These are phyloP conservation scores for Penicillium antarcticum DNA, from an alignment of 495 filamentous ascomycete genomes.

Conservation along the genomic window DNA sequence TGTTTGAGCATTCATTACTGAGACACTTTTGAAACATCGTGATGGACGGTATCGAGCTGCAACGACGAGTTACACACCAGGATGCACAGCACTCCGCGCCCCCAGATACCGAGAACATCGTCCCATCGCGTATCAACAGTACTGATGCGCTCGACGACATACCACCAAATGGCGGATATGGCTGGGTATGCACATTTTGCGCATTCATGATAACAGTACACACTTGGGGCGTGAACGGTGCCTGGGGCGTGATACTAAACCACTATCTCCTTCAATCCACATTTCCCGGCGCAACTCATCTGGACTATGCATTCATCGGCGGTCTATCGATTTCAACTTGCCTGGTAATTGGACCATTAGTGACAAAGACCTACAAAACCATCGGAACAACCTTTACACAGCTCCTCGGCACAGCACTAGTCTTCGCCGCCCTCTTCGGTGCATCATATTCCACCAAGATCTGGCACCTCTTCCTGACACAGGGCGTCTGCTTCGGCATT, in stretches of 20 bases:
- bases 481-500: constrained; percentile 47
- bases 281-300: constrained; percentile 2
- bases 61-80: too few relatives aligned
- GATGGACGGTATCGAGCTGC: too few relatives aligned
- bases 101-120: too few relatives aligned
- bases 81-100: too few relatives aligned
- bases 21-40: too few relatives aligned
- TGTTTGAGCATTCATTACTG: too few relatives aligned
- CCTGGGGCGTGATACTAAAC: constrained; percentile 13
- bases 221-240: constrained; percentile 37
- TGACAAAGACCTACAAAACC: constrained; percentile 28
- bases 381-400: constrained; percentile 35
- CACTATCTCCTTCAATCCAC: constrained; percentile 7
- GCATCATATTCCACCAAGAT: constrained; percentile 44
- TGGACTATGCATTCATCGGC: constrained; percentile 15
- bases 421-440: constrained; percentile 37
- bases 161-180: constrained; percentile 37
- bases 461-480: constrained; percentile 52
- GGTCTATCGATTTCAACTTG: constrained; percentile 1
- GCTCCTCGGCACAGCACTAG: constrained; percentile 37
- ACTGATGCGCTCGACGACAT: not conserved
- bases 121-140: too few relatives aligned
- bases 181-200: constrained; percentile 39
- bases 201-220: constrained; percentile 36
- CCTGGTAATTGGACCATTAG: constrained; percentile 5